Base-by-base conservation (phyloP, 2,329 filamentous ascomycete genomes). In the Ophiostoma quercus region DNA sequence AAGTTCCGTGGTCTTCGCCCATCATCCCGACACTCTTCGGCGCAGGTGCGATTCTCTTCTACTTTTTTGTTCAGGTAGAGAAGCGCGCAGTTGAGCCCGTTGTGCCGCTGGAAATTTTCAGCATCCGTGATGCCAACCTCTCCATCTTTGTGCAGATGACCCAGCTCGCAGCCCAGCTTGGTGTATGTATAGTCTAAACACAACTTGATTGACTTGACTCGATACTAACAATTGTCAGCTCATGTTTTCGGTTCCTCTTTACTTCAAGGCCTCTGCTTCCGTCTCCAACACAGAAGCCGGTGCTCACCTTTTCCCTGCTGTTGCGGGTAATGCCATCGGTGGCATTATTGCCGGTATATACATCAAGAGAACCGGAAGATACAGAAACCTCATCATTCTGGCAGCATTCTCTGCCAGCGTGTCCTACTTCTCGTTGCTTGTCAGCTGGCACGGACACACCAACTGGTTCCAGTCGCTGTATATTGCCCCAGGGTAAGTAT, bases 241-340 rank as follows among this genome's bases (percentile, higher is more conserved):
- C 75, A 88, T 91, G 85, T 88, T 87, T 69, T 83, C 84, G 0
- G 84, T 91, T 0, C 90, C 90, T 0, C 77, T 92, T 0, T 92
- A 92, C 77, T 92, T 92, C 73, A 87, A 90, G 70, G 84, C 89
- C 0, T 88, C 88, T 0, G 79, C 84, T 5, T 79, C 81, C 0
- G 83, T 83, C 2, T 87, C 85, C 0, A 87, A 84, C 63, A 87
- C 88, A 0, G 78, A 80, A 1, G 87, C 89, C 0, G 84, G 84
- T 0, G 78, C 84, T 0, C 87, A 91, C 74, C 79, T 92, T 0
- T 82, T 92, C 57, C 90, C 90, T 0, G 87, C 89, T 0, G 88
- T 92, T 0, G 77, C 85, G 0, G 90, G 89, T 0, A 92, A 92
- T 73, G 85, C 89, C 0, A 71, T 87, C 0, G 89, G 88, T 0